phyloP scores from a whole-genome alignment of 2,329 filamentous ascomycete species.

The Clathrospora elynae region DNA sequence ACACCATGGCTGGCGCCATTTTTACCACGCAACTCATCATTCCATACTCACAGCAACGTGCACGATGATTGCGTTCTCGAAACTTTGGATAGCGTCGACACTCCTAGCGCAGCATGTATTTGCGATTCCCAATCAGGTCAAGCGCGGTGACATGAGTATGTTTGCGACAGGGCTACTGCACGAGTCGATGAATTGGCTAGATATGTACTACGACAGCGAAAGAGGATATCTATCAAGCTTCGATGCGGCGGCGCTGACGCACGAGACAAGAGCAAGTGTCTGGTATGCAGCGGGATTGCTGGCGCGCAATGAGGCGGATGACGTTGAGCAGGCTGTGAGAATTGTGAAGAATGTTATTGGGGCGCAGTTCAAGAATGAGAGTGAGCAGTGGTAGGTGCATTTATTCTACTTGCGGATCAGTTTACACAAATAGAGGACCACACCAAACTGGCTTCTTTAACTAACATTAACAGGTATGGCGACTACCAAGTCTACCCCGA shows the following conservation, averaged over 20 bases:
- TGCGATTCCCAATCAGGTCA: constrained; percentile 11
- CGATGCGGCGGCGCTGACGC: constrained; percentile 54
- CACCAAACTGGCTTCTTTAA: too few species aligned
- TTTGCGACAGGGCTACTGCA: constrained; percentile 34
- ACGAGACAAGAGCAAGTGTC: constrained; percentile 62
- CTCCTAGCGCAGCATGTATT: constrained; percentile 11
- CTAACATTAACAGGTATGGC: constrained; percentile 46
- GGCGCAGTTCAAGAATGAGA: constrained; percentile 58
- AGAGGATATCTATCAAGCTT: constrained; percentile 62
- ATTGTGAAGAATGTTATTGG: constrained; percentile 61
- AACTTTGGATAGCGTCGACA: constrained; percentile 18
- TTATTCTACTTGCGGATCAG: background rate
- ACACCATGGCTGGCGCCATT: too few species aligned
- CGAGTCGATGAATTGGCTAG: constrained; percentile 62
- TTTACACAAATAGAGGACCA: too few species aligned
- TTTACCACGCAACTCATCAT: too few species aligned
- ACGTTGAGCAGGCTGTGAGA: constrained; percentile 57
- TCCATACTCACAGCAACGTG: constrained; percentile 1
- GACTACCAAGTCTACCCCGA: constrained; percentile 62
- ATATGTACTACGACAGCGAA: constrained; percentile 59
- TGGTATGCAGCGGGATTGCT: constrained; percentile 66
- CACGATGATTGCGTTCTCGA: constrained; percentile 16
- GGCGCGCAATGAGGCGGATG: constrained; percentile 58
- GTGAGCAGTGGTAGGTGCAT: constrained; percentile 59
- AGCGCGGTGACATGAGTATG: constrained; percentile 24